Evolutionary conservation across 805 yeast species (phyloP).

Genomic region (Ogataea saltuana): DNA sequence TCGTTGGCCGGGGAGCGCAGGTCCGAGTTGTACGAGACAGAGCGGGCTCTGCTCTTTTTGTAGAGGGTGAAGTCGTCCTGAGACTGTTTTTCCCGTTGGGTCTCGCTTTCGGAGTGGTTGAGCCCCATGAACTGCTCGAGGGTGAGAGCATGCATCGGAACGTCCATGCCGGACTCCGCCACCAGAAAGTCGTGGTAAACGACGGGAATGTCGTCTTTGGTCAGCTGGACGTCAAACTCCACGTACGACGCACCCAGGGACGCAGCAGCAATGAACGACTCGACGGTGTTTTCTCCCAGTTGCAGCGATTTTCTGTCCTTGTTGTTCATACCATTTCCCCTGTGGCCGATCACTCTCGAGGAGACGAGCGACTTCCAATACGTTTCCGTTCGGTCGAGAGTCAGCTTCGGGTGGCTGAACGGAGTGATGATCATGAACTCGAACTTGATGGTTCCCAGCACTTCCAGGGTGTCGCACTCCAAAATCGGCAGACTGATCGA

Average conservation of each 20-base stretch:
- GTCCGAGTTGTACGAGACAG: conserved; percentile 33
- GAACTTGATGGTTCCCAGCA: conserved; percentile 75
- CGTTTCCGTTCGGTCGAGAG: conserved; percentile 65
- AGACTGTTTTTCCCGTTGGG: conserved; percentile 20
- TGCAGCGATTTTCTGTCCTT: conserved; percentile 75
- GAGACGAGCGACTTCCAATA: conserved; percentile 91
- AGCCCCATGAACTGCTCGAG: conserved; percentile 80
- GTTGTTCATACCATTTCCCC: conserved; percentile 90
- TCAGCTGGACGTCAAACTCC: conserved; percentile 94
- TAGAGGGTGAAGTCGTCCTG: conserved; percentile 35
- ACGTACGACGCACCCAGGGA: conserved; percentile 95
- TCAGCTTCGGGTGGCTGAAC: conserved; percentile 69
- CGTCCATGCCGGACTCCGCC: conserved; percentile 93
- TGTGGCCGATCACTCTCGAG: conserved; percentile 91
- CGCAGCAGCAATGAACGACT: conserved; percentile 94
- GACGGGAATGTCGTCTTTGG: conserved; percentile 89
- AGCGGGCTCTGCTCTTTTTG: conserved; percentile 36
- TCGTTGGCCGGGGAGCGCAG: conserved; percentile 6
- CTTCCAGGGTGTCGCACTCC: conserved; percentile 67
- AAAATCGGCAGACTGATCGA: conserved; percentile 73
- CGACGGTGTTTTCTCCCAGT: conserved; percentile 93
- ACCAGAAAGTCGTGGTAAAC: conserved; percentile 93
- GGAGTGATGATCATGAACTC: conserved; percentile 73
- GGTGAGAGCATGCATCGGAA: conserved; percentile 92
- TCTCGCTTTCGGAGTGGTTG: conserved; percentile 34